A percentile compares a stretch with the other conserved stretches of the same genome.
Conservation (phyloP, 495 filamentous ascomycete genomes). For the Apodospora peruviana region DNA sequence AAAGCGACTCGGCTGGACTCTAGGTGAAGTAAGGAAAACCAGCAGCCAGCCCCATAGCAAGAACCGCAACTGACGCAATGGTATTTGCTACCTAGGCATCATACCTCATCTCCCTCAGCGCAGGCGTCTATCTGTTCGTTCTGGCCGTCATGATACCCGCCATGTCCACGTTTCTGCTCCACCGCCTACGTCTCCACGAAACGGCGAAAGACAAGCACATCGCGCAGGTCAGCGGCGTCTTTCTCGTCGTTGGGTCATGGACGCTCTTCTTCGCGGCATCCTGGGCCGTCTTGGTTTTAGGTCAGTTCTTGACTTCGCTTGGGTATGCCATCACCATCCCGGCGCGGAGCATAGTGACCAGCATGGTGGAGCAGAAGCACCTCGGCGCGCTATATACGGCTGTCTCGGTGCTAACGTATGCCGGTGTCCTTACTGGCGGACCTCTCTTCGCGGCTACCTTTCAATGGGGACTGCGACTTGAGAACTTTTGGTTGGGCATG, state of each 20-base stretch:
- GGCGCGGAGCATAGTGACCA: conserved; percentile 43
- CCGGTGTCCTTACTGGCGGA: conserved; percentile 44
- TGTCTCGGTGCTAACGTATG: conserved; percentile 48
- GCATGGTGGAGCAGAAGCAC: conserved; percentile 40
- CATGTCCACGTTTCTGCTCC: conserved; percentile 27
- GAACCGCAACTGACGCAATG: not conserved
- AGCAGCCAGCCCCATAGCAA: not conserved
- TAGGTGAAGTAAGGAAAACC: conserved; percentile 16
- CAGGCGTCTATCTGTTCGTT: conserved; percentile 42
- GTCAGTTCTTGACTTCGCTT: conserved; percentile 9
- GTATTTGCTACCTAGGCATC: conserved; percentile 33
- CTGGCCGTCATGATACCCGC: conserved; percentile 42
- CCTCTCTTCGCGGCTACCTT: conserved; percentile 46
- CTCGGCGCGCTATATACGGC: conserved; percentile 49
- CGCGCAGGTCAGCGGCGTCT: conserved; percentile 38
- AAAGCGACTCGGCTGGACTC: conserved; percentile 46
- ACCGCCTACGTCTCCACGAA: conserved; percentile 25
- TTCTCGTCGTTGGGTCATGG: conserved; percentile 39
- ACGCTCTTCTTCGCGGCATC: conserved; percentile 10
- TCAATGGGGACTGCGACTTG: conserved; percentile 39
- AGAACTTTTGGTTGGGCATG: conserved; percentile 45
- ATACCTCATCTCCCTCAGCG: conserved; percentile 47
- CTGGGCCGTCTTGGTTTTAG: conserved; percentile 9
- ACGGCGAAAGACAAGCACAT: conserved; percentile 45
- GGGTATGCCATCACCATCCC: conserved; percentile 11